phyloP scores from a whole-genome alignment of 1,284 basidiomycete species.

The Cystobasidium pallidum region DNA sequence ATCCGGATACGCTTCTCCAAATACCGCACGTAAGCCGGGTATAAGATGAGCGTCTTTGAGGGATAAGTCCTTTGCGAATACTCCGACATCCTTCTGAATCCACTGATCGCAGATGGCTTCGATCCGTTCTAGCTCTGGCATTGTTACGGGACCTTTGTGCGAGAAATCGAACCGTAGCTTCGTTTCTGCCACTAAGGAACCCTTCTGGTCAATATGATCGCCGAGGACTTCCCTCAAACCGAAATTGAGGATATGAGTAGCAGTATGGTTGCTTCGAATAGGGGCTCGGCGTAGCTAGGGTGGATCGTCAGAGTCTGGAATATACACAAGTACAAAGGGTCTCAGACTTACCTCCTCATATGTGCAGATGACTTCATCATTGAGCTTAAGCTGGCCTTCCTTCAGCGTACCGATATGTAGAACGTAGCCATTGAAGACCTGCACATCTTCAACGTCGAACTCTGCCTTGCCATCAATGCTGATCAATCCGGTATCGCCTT shows the following conservation, averaged over 20 bases:
- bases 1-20: conserved; percentile 97
- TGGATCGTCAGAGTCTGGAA: conserved; percentile 18
- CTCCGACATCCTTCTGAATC: conserved; percentile 85
- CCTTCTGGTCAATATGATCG: conserved; percentile 97
- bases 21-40: conserved; percentile 91
- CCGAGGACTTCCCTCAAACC: conserved; percentile 88
- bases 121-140: conserved; percentile 77
- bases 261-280: conserved; percentile 96
- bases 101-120: conserved; percentile 83
- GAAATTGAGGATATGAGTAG: conserved; percentile 97
- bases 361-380: conserved; percentile 70
- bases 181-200: conserved; percentile 91
- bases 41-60: conserved; percentile 84
- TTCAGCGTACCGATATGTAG: conserved; percentile 79
- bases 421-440: conserved; percentile 81
- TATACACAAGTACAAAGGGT: too few relatives aligned
- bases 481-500: conserved; percentile 93
- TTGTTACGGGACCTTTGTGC: conserved; percentile 82
- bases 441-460: conserved; percentile 91
- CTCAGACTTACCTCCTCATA: conserved; percentile 69
- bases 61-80: conserved; percentile 83
- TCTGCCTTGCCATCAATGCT: conserved; percentile 88
- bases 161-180: conserved; percentile 99
- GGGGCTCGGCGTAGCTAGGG: conserved; percentile 85
- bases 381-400: conserved; percentile 71